Percentiles rank a stretch among this genome's conserved stretches.
Evolutionary conservation across 768 basidiomycete species (phyloP).

Genomic region (Leucocoprinus leucothites): DNA sequence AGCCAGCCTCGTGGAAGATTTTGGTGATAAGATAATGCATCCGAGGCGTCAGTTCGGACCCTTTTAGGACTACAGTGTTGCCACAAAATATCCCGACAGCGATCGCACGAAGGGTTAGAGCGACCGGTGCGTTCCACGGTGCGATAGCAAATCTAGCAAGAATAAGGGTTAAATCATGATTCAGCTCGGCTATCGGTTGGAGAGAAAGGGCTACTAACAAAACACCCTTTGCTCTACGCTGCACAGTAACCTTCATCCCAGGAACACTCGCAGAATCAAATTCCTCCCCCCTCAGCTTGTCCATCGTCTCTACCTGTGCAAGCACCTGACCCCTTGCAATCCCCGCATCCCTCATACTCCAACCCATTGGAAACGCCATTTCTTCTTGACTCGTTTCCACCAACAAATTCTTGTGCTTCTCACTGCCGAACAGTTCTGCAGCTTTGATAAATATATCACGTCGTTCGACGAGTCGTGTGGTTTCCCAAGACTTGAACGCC

Average conservation of each 20-base stretch:
- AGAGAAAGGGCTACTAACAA: constrained; percentile 32
- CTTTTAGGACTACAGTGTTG: constrained; percentile 53
- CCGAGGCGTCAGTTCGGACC: constrained; percentile 48
- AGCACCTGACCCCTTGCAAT: constrained; percentile 24
- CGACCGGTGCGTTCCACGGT: constrained; percentile 55
- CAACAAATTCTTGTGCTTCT: constrained; percentile 36
- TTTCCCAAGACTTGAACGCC: constrained; percentile 49
- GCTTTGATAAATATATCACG: constrained; percentile 47
- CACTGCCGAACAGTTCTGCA: constrained; percentile 40
- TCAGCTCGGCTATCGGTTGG: too few relatives aligned
- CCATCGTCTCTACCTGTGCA: constrained; percentile 30
- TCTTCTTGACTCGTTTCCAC: constrained; percentile 32
- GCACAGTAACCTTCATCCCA: constrained; percentile 41
- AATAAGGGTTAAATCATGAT: too few relatives aligned
- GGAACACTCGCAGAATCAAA: constrained; percentile 38
- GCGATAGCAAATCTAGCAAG: constrained; percentile 44
- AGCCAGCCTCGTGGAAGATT: constrained; percentile 52
- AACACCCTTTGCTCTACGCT: constrained; percentile 49
- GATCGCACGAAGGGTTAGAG: constrained; percentile 42
- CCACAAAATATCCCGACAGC: constrained; percentile 49
- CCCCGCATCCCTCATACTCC: constrained; percentile 25
- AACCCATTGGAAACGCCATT: constrained; percentile 30
- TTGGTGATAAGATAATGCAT: constrained; percentile 44
- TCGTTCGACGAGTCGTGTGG: constrained; percentile 28
- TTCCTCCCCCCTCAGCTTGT: constrained; percentile 39